Evolutionary conservation across 2,329 filamentous ascomycete genomes (phyloP).

Genomic region (Pseudogymnoascus pannorum): DNA sequence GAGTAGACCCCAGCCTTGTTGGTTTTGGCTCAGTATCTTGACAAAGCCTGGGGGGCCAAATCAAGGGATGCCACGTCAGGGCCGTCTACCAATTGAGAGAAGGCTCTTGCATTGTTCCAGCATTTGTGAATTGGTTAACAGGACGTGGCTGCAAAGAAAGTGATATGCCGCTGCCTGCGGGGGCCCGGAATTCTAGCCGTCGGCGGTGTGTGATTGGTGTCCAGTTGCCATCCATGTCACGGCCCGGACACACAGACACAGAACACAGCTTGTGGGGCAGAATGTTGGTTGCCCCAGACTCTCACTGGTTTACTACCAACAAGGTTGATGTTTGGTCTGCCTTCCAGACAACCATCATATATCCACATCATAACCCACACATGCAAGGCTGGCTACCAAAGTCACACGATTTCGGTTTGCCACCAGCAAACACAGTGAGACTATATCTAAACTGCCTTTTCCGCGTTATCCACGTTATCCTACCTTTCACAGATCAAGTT

Average conservation of each 20-base stretch:
- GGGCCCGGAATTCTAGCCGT: neutral
- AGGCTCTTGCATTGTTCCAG: too few relatives aligned
- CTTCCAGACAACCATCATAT: neutral
- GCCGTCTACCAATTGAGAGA: neutral
- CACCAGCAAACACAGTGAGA: neutral
- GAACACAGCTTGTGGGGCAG: neutral
- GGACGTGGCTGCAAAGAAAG: neutral
- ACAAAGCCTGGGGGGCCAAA: conserved; percentile 31
- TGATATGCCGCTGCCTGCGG: neutral
- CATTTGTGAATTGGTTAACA: neutral
- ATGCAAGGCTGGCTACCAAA: neutral
- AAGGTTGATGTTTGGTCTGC: neutral
- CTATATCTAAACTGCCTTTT: neutral
- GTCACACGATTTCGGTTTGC: neutral
- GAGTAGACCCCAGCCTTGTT: neutral
- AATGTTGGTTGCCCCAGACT: neutral
- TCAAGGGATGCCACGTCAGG: neutral
- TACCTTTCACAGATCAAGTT: neutral
- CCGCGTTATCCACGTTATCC: neutral
- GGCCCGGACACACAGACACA: too few relatives aligned
- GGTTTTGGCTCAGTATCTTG: conserved; percentile 17
- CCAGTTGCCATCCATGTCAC: neutral
- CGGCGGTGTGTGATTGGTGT: neutral
- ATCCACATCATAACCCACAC: too few relatives aligned
- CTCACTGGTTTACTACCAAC: neutral